Evolutionary conservation across 768 basidiomycete genomes (phyloP), one percentile per base, ranked within the genome.

Genomic region (Macrolepiota albuminosa): DNA sequence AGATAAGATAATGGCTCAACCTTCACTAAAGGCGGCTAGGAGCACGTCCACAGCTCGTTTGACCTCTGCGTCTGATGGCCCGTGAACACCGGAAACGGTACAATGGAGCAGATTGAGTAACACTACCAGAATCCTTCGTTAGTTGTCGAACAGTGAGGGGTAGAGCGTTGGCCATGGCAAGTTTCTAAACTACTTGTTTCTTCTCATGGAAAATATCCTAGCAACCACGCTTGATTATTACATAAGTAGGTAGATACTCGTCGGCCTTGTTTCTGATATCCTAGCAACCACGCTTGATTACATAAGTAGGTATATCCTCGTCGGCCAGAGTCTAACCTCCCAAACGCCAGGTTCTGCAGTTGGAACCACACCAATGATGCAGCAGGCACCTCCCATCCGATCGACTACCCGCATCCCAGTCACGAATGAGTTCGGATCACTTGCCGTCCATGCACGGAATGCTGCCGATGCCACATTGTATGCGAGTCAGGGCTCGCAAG

Each of bases 11-110:
- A 21, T 21, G n/a, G 42, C n/a, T 43, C n/a, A 40, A 67, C 64
- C 63, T 46, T 61, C 40, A 29, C 54, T 49, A 50, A 65, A 67
- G 21, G 60, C 64, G 11, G 54, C 52, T 46, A 58, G 39, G 4
- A 67, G 46, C 21, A 63, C 62, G 14, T 53, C 53, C 13, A 54
- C 54, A 21, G 43, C 26, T 48, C 56, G 57, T 37, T 58, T 39
- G 18, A 66, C 26, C 55, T 64, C 61, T 13, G 48, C 26, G 6
- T 60, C 65, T 66, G 43, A 33, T 18, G 36, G 4, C 16, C 14
- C 6, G n/a, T 57, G 9, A 62, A 36, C n/a, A 46, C 40, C 31
- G 24, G 40, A 24, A 0, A 24, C 37, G 21, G 7, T 39, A 34
- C 16, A 8, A 49, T 9, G 36, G 36, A n/a, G 8, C 1, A 18